phyloP scores from a whole-genome alignment of 2,329 filamentous ascomycete genomes.

The Pyrenochaeta sp. region DNA sequence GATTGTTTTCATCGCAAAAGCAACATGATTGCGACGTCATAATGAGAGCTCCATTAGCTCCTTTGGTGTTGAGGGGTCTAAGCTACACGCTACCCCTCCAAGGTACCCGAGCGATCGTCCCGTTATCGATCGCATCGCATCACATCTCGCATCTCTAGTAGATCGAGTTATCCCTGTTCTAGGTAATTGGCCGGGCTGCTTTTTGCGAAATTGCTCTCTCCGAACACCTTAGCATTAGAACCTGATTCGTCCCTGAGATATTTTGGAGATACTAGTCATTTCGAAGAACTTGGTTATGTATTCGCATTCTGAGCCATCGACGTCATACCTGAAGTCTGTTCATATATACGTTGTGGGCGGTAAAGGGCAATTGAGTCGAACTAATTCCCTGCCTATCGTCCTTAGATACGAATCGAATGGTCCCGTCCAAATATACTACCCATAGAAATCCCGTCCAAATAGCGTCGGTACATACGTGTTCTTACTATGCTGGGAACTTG shows the following conservation, averaged over 20 bases:
- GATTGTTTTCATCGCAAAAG: conserved; percentile 3
- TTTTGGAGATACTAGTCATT: too few species aligned
- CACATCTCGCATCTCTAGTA: not conserved
- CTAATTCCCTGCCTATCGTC: too few species aligned
- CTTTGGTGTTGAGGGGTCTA: conserved; percentile 16
- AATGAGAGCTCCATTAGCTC: conserved; percentile 24
- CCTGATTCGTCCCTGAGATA: too few species aligned
- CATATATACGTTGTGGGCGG: not conserved
- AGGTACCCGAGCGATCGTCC: not conserved
- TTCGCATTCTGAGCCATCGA: not conserved
- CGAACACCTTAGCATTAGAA: too few species aligned
- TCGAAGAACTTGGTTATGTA: not conserved
- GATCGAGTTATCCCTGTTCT: not conserved
- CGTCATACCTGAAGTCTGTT: not conserved
- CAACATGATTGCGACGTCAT: conserved; percentile 21
- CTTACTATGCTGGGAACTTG: too few species aligned
- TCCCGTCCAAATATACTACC: too few species aligned
- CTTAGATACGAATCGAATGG: too few species aligned
- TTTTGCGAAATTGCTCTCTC: too few species aligned
- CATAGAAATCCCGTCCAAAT: too few species aligned
- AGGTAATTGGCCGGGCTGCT: not conserved
- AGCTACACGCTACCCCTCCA: not conserved
- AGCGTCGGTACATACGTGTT: too few species aligned
- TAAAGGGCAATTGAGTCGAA: not conserved
- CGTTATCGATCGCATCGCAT: not conserved